Conservation (phyloP, 768 basidiomycete species). For the Xanthoconium purpureum region DNA sequence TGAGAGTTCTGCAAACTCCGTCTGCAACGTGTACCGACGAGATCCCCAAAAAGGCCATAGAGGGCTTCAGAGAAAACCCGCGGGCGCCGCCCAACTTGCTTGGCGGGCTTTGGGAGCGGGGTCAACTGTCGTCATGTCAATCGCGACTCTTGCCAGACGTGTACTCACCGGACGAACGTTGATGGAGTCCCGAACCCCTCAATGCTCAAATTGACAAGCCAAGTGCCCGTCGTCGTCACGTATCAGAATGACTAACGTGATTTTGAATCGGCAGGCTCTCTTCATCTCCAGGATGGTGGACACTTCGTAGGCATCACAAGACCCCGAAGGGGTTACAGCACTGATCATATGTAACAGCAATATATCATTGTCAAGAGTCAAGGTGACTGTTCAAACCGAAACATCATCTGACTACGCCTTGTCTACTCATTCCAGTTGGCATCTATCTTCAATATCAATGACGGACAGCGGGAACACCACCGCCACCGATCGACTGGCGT, state of each 20-base stretch:
- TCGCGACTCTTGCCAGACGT: background rate
- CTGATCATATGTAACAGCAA: too few species aligned
- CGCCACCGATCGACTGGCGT: slow-evolving; percentile 2
- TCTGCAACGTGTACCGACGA: background rate
- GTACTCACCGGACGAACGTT: background rate
- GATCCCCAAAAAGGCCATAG: slow-evolving; percentile 1
- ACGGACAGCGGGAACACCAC: background rate
- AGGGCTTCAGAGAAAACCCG: background rate
- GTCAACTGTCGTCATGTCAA: background rate
- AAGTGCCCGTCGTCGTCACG: slow-evolving; percentile 1
- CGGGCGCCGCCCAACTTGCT: background rate
- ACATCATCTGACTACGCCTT: background rate
- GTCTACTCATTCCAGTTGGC: background rate
- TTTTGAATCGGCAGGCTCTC: background rate
- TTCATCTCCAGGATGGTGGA: background rate
- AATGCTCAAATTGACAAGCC: background rate
- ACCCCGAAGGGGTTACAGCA: too few species aligned
- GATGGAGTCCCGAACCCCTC: background rate
- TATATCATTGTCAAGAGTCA: background rate
- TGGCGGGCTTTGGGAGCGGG: background rate
- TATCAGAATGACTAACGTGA: background rate
- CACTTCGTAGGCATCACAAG: background rate
- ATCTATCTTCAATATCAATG: background rate
- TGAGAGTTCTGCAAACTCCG: background rate
- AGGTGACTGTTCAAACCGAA: background rate